phyloP scores from a whole-genome alignment of 164 flowering plant genomes.

The Cinnamomum micranthum region DNA sequence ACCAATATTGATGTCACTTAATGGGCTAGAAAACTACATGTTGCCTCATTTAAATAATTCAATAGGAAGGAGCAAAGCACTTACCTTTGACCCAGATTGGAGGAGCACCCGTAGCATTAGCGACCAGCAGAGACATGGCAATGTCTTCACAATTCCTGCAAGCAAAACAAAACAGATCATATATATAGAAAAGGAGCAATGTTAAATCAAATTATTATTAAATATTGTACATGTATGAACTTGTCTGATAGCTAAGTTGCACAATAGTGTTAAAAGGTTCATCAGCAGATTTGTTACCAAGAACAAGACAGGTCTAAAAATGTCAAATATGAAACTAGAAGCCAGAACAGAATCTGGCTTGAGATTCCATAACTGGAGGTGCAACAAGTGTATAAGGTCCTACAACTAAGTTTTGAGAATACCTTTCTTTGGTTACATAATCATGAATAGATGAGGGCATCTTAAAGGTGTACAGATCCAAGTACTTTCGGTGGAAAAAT shows the following conservation, averaged over 20 bases:
- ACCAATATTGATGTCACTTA: no score
- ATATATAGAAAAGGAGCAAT: background rate
- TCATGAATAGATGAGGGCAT: slow-evolving; percentile 46
- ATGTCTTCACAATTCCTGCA: slow-evolving; percentile 43
- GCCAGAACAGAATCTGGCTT: no score
- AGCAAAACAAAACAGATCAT: background rate
- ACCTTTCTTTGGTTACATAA: slow-evolving; percentile 45
- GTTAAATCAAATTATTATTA: no score
- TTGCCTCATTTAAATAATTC: no score
- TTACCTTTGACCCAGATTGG: slow-evolving; percentile 42
- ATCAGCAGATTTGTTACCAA: background rate
- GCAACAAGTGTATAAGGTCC: no score
- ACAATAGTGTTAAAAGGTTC: background rate
- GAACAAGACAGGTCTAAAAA: background rate
- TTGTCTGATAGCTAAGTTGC: background rate
- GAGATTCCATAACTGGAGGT: no score
- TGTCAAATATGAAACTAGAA: background rate
- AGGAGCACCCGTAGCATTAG: slow-evolving; percentile 37
- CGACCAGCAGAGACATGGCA: slow-evolving; percentile 40
- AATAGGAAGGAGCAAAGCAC: no score
- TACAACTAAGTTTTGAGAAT: background rate
- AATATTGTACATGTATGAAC: background rate
- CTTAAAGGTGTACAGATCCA: slow-evolving; percentile 34
- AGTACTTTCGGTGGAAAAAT: slow-evolving; percentile 46
- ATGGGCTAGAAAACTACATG: no score